Percentiles rank a stretch among this genome's conserved stretches.
Conservation (phyloP, 768 basidiomycete genomes). For the Naganishia antarctica region DNA sequence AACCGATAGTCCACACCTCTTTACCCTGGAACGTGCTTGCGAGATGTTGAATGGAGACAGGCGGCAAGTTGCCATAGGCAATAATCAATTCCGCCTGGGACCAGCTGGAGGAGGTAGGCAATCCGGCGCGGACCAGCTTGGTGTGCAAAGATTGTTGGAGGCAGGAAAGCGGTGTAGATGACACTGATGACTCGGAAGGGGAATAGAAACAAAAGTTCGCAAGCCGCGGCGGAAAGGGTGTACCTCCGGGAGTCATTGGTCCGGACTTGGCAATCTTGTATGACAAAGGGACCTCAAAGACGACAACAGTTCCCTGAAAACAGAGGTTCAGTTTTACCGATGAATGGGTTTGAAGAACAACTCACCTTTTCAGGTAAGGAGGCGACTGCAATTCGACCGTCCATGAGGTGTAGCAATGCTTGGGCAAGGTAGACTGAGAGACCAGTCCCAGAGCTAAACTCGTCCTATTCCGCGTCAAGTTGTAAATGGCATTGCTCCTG, state of each 20-base stretch:
- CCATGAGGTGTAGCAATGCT: conserved; percentile 7
- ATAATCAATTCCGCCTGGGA: background rate
- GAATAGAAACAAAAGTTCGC: background rate
- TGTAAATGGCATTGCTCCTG: background rate
- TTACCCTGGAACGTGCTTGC: background rate
- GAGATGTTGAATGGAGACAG: background rate
- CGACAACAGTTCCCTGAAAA: conserved; percentile 2
- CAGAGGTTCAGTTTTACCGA: no score
- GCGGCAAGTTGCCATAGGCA: background rate
- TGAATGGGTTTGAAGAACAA: no score
- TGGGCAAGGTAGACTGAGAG: conserved; percentile 7
- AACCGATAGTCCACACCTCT: conserved; percentile 5
- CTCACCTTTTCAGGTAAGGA: background rate
- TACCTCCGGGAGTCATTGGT: background rate
- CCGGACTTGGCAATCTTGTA: background rate
- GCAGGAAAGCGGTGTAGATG: background rate
- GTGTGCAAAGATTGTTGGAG: background rate
- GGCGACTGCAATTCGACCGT: background rate
- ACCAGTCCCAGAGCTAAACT: conserved; percentile 10
- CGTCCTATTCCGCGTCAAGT: background rate
- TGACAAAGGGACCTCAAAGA: background rate
- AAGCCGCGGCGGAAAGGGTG: background rate
- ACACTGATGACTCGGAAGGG: background rate
- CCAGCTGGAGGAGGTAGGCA: background rate
- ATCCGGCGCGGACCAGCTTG: background rate